Conservation (phyloP, 208 protist species). For the Borovskyia barvae region DNA sequence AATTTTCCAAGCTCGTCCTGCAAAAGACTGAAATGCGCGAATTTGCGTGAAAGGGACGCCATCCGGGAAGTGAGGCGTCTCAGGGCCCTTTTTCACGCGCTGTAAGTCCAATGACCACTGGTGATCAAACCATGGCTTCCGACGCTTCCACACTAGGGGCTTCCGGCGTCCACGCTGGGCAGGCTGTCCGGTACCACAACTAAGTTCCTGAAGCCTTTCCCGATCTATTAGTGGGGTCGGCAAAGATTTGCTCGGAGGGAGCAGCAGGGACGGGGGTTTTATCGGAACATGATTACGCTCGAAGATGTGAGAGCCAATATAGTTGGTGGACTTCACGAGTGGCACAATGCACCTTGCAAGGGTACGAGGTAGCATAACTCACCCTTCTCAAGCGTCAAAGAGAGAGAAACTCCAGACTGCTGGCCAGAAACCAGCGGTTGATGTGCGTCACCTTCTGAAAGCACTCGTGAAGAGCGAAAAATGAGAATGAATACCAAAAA, state of each 20-base stretch:
- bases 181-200: slow-evolving; percentile 80
- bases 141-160: slow-evolving; percentile 86
- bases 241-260: slow-evolving; percentile 54
- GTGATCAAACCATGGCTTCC: slow-evolving; percentile 88
- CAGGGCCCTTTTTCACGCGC: slow-evolving; percentile 77
- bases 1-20: slow-evolving; percentile 83
- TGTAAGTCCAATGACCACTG: slow-evolving; percentile 86
- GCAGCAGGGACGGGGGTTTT: slow-evolving; percentile 24
- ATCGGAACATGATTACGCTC: slow-evolving; percentile 14
- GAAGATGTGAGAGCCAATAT: slow-evolving; percentile 21
- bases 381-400: not conserved
- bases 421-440: too few relatives aligned
- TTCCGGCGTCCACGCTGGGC: slow-evolving; percentile 79
- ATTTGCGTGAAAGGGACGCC: slow-evolving; percentile 88
- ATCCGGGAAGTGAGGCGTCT: slow-evolving; percentile 82
- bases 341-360: slow-evolving; percentile 37
- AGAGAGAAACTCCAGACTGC: not conserved
- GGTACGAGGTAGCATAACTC: slow-evolving; percentile 22
- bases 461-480: not conserved
- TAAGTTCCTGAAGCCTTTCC: slow-evolving; percentile 39
- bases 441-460: too few relatives aligned
- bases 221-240: slow-evolving; percentile 69
- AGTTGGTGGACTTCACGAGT: slow-evolving; percentile 56
- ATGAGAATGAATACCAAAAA: not conserved
- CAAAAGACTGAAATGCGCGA: slow-evolving; percentile 83